Base-by-base conservation (phyloP, 306 rosid genomes). In the Mucuna pruriens region DNA sequence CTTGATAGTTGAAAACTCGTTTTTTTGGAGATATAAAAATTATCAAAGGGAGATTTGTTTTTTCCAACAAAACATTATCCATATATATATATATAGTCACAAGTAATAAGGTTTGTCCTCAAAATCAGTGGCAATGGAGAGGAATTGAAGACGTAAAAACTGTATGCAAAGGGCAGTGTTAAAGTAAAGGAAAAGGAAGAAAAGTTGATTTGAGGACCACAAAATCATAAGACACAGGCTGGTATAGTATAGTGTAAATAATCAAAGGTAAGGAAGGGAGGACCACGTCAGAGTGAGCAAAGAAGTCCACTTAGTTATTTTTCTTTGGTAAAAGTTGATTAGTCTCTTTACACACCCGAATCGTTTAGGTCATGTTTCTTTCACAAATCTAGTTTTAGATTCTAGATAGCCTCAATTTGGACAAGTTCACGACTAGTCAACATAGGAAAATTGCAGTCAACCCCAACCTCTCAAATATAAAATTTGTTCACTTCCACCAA, bases 281-380 rank as follows among this genome's bases (percentile, higher is more conserved):
- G 89, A 79, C 85, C 89, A 88, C 86, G 7, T 25, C n/a, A 68
- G 55, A 23, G 62, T 71, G 31, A 68, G 45, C 52, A 31, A 79
- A 72, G 20, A 61, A 66, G 54, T 39, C 81, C 71, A 71, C 42
- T n/a, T 23, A 86, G 81, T 48, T 34, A 8, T 23, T 77, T 77
- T 66, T 51, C 29, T 34, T 63, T 65, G 65, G 11, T 77, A 65
- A 77, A 77, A 49, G 80, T 69, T 36, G 78, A 78, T 67, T 31
- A 39, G 87, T 84, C 85, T 76, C 82, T 85, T 77, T 82, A 51
- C 78, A 54, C 25, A 22, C 79, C 57, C 65, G 75, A 71, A 58
- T 44, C 17, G 19, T 64, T 34, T 71, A 51, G 49, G 79, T 73
- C 80, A 74, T 57, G 87, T 78, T 77, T 57, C 84, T 87, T 71